phyloP scores from a whole-genome alignment of 305 asterid genomes.

The Fraxinus albicans region DNA sequence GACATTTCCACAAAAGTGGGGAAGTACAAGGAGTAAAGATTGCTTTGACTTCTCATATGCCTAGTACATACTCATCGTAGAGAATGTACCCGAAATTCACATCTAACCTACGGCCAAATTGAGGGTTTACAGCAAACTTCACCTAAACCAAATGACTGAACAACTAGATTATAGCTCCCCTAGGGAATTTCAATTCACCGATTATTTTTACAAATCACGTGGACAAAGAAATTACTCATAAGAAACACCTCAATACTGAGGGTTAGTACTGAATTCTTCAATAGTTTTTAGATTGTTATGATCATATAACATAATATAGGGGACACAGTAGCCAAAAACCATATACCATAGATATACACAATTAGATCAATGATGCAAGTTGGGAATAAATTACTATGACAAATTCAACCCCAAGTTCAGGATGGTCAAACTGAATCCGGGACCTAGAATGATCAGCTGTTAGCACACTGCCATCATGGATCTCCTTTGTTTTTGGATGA shows the following conservation, averaged over 20 bases:
- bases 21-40: neutral
- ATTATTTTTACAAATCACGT: neutral
- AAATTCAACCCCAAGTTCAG: slow-evolving; percentile 88
- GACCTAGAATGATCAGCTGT: slow-evolving; percentile 88
- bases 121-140: neutral
- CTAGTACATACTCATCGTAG: neutral
- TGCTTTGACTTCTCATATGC: neutral
- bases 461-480: slow-evolving; percentile 84
- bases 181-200: neutral
- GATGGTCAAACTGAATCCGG: slow-evolving; percentile 88
- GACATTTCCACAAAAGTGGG: neutral
- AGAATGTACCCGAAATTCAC: neutral
- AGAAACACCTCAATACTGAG: neutral
- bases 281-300: neutral
- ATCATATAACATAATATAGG: neutral
- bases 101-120: neutral
- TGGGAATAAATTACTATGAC: slow-evolving; percentile 59
- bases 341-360: slow-evolving; percentile 1
- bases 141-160: neutral
- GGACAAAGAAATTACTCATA: neutral
- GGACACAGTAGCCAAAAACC: neutral
- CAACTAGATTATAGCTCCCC: neutral
- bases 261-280: neutral
- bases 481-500: slow-evolving; percentile 90
- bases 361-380: slow-evolving; percentile 17